Conservation (phyloP, 1,284 basidiomycete genomes). For the Rhodotorula sp. region DNA sequence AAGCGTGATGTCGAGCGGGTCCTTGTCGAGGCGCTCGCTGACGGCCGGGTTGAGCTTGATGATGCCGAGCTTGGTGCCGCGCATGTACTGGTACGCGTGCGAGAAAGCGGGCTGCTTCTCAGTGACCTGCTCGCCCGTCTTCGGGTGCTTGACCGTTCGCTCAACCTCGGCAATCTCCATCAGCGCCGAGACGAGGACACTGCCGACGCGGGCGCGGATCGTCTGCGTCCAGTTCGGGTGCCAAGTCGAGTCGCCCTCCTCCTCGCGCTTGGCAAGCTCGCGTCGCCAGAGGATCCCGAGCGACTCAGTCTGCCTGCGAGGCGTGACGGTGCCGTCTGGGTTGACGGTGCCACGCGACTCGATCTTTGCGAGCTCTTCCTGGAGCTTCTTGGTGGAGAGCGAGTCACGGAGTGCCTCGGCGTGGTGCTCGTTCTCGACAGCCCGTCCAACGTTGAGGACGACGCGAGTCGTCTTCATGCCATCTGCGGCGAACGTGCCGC, state of each 20-base stretch:
- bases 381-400: constrained; percentile 36
- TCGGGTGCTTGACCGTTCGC: constrained; percentile 60
- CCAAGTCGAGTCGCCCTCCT: constrained; percentile 52
- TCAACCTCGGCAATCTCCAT: constrained; percentile 81
- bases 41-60: constrained; percentile 83
- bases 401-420: constrained; percentile 70
- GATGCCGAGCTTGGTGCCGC: constrained; percentile 86
- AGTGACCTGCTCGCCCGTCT: constrained; percentile 56
- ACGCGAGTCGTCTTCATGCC: constrained; percentile 72
- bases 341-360: constrained; percentile 8
- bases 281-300: constrained; percentile 54
- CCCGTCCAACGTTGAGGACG: constrained; percentile 75
- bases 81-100: constrained; percentile 88
- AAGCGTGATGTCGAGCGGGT: constrained; percentile 70
- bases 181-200: constrained; percentile 75
- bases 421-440: constrained; percentile 85
- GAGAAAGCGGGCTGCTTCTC: constrained; percentile 90
- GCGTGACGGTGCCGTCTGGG: constrained; percentile 2
- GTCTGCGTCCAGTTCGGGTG: constrained; percentile 77
- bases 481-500: constrained; percentile 51
- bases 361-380: constrained; percentile 37
- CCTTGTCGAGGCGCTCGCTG: constrained; percentile 72
- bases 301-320: constrained; percentile 54
- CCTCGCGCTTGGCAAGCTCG: constrained; percentile 39
- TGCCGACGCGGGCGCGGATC: constrained; percentile 73